phyloP scores from a whole-genome alignment of 495 filamentous ascomycete species.

The Wilcoxina mikolae region DNA sequence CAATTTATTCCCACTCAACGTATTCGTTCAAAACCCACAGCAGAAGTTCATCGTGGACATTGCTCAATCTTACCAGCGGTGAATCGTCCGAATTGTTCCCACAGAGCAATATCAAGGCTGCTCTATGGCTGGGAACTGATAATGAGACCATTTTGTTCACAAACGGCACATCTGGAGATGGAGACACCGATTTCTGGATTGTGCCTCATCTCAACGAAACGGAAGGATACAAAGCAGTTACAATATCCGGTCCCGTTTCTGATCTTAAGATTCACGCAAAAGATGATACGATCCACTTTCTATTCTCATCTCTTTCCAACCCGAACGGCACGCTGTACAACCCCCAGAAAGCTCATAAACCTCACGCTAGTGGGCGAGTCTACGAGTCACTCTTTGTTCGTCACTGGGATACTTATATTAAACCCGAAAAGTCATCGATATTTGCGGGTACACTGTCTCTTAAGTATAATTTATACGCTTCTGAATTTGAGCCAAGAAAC shows the following conservation, averaged over 20 bases:
- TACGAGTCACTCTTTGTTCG: conserved; percentile 58
- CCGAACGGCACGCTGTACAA: conserved; percentile 49
- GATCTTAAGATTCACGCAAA: conserved; percentile 40
- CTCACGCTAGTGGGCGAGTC: conserved; percentile 45
- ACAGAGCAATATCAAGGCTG: background rate
- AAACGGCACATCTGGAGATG: background rate
- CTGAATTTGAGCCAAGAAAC: conserved; percentile 35
- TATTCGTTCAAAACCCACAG: conserved; percentile 75
- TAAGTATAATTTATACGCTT: conserved; percentile 32
- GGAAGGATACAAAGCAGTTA: conserved; percentile 45
- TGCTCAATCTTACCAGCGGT: conserved; percentile 57
- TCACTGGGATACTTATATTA: conserved; percentile 61
- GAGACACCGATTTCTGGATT: background rate
- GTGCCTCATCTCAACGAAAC: conserved; percentile 6
- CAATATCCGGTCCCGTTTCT: conserved; percentile 49
- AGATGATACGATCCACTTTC: conserved; percentile 48
- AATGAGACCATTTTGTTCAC: background rate
- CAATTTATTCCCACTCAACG: conserved; percentile 36
- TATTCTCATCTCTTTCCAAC: conserved; percentile 46
- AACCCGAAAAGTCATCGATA: conserved; percentile 50
- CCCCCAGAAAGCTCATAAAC: conserved; percentile 38
- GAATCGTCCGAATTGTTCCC: conserved; percentile 47
- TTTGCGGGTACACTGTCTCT: conserved; percentile 49
- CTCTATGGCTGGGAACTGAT: background rate
- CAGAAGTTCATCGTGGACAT: conserved; percentile 56